Conservation (phyloP, 2,329 filamentous ascomycete genomes). For the Fusarium agapanthi region DNA sequence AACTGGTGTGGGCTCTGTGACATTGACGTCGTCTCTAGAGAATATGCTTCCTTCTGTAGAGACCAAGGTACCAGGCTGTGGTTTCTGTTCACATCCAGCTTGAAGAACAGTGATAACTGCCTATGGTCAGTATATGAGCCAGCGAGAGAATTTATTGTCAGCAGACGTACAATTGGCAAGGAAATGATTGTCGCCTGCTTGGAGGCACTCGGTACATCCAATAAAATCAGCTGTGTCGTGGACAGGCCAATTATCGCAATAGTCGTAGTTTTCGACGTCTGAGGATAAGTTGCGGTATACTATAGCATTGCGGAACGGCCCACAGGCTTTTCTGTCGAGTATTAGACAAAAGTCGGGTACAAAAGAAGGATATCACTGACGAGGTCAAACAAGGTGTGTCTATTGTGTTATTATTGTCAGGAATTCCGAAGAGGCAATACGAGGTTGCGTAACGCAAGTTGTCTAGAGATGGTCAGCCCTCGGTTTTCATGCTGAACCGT, state of each 20-base stretch:
- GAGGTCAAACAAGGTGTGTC: conserved; percentile 61
- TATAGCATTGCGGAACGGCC: conserved; percentile 56
- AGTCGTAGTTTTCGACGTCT: conserved; percentile 58
- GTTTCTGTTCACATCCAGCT: conserved; percentile 64
- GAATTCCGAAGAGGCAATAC: conserved; percentile 63
- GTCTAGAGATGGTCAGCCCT: conserved; percentile 50
- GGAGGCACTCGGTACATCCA: conserved; percentile 59
- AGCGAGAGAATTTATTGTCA: not conserved
- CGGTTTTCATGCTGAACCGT: not conserved
- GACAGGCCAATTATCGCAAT: conserved; percentile 60
- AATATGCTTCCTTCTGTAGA: conserved; percentile 63
- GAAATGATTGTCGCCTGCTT: conserved; percentile 48
- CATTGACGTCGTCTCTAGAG: conserved; percentile 54
- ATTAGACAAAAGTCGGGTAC: not conserved
- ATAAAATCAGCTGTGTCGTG: conserved; percentile 48
- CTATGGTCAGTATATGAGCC: conserved; percentile 30
- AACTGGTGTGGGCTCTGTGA: conserved; percentile 58
- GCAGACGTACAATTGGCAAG: conserved; percentile 61
- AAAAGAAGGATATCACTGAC: conserved; percentile 45
- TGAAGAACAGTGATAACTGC: conserved; percentile 60
- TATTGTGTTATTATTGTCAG: conserved; percentile 54
- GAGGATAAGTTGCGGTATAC: conserved; percentile 59
- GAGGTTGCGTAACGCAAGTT: conserved; percentile 66
- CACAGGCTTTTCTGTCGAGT: conserved; percentile 60
- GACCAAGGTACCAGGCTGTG: conserved; percentile 56